Conservation (phyloP, 169 alveolate species). For the Eimeria acervulina region DNA sequence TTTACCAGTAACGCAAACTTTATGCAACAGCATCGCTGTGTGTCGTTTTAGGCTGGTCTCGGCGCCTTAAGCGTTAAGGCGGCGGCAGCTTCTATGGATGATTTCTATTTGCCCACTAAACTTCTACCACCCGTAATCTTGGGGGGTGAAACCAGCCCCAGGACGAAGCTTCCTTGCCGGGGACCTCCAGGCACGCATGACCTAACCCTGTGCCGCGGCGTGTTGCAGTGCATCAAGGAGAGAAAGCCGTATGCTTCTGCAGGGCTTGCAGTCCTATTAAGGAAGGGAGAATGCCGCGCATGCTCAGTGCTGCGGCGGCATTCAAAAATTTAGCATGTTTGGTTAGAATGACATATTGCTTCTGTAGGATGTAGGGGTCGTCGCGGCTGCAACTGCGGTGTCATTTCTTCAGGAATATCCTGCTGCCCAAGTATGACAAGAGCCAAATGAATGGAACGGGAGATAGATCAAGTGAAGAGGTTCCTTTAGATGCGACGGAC, state of each 20-base stretch:
- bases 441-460: constrained; percentile 53
- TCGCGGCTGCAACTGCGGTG: not conserved
- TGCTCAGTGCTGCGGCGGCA: not conserved
- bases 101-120: constrained; percentile 45
- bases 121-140: not conserved
- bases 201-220: not conserved
- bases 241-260: constrained; percentile 49
- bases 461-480: not conserved
- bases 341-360: not conserved
- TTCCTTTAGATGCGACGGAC: constrained; percentile 4
- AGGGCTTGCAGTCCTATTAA: not conserved
- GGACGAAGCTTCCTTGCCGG: constrained; percentile 45
- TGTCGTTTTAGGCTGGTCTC: constrained; percentile 42
- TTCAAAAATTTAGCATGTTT: not conserved
- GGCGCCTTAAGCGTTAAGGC: constrained; percentile 16
- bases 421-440: constrained; percentile 40
- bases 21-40: not conserved
- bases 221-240: constrained; percentile 3
- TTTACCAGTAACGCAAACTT: not conserved
- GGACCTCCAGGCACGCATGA: constrained; percentile 68
- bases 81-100: constrained; percentile 64
- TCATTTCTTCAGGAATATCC: not conserved
- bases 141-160: not conserved
- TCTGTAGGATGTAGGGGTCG: not conserved
- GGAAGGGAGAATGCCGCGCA: not conserved